Evolutionary conservation across 768 basidiomycete genomes (phyloP), one percentile per base, ranked within the genome.

Genomic region (Phylloporus sp.): DNA sequence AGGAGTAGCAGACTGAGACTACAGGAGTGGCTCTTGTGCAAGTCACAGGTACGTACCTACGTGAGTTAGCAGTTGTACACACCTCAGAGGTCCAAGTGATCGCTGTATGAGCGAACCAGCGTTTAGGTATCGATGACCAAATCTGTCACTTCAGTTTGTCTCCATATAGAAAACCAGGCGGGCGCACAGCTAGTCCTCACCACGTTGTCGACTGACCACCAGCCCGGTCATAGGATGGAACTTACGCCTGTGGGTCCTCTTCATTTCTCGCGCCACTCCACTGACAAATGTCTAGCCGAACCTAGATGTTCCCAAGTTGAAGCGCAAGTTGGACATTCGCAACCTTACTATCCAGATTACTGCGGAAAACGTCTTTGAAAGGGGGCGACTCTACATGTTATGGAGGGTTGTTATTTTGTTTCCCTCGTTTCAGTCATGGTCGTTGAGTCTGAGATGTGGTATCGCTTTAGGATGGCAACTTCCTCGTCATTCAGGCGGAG

Each of bases 241-340:
- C 70, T 59, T 60, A 46, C 49, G 12, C 57, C 56, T 50, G 67
- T 70, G 55, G 64, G 67, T 70, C 62, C 66, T 47, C 31, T 10
- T 43, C 11, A 15, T 40, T 46, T 29, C 44, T 7, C 1, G 36
- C 34, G 34, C 54, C 49, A 47, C 41, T 22, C 7, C 13, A 24
- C 23, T n/a, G 23, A 7, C 9, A n/a, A 15, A 39, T 22, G 3
- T 23, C 16, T 11, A 68, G 68, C 31, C 57, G 15, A 49, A 47
- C 27, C 15, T 66, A 20, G 55, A 59, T 40, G 42, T 70, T 11
- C 7, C 16, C 27, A 56, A 62, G 45, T 24, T 68, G 47, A 62
- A 53, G 49, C 58, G 45, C 22, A 67, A 59, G 56, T 46, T 59
- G 28, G 64, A 68, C 22, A 62, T 66, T 2, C 39, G 57, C 16